These are phyloP conservation scores for Tieghemostelium lacteum DNA, from an alignment of 78 protist species.

Conservation along the genomic window DNA sequence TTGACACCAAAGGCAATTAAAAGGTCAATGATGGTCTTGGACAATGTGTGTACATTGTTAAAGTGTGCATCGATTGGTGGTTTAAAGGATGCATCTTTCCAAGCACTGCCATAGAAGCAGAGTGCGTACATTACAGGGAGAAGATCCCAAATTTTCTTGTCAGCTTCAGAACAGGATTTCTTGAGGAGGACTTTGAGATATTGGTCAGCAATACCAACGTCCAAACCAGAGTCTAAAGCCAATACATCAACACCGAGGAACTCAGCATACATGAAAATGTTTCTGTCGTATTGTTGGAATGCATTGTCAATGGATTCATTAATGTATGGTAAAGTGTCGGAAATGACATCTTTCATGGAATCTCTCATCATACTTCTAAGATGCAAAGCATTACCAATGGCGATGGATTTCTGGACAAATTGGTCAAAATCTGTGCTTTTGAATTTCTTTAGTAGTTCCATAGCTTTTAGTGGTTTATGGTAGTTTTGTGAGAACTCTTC, in stretches of 20 bases:
- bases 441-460: slow-evolving; percentile 50
- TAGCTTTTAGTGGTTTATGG: slow-evolving; percentile 43
- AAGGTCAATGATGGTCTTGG: slow-evolving; percentile 45
- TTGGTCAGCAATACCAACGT: slow-evolving; percentile 82
- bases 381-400: slow-evolving; percentile 80
- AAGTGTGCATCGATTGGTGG: slow-evolving; percentile 67
- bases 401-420: slow-evolving; percentile 33
- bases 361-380: slow-evolving; percentile 74
- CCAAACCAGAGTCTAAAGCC: slow-evolving; percentile 80
- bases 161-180: slow-evolving; percentile 51
- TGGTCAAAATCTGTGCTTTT: slow-evolving; percentile 55
- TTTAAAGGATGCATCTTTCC: slow-evolving; percentile 75
- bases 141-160: slow-evolving; percentile 63
- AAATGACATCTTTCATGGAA: slow-evolving; percentile 26
- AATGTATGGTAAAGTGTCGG: slow-evolving; percentile 64
- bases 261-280: slow-evolving; percentile 73
- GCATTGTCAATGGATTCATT: slow-evolving; percentile 33
- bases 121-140: slow-evolving; percentile 79
- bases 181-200: slow-evolving; percentile 68
- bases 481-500: slow-evolving; percentile 24
- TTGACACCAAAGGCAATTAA: slow-evolving; percentile 64
- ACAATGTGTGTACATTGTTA: slow-evolving; percentile 71
- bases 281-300: slow-evolving; percentile 70
- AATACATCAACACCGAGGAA: slow-evolving; percentile 72
- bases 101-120: slow-evolving; percentile 37